Evolutionary conservation across 345 rosid species (phyloP).

Genomic region (Rubroshorea leprosula): DNA sequence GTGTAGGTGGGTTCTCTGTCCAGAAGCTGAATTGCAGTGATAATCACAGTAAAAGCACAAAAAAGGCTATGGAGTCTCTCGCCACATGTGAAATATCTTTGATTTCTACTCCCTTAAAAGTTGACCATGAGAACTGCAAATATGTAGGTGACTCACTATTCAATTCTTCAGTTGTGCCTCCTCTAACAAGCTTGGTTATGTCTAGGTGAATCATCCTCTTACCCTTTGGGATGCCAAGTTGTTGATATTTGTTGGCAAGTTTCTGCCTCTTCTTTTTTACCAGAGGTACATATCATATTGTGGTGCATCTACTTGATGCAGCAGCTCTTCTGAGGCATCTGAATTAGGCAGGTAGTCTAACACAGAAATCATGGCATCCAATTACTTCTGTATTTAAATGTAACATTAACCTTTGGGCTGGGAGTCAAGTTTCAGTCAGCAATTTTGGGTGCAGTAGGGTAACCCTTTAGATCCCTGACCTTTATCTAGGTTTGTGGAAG

Average conservation of each 20-base stretch:
- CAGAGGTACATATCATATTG: background rate
- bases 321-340: background rate
- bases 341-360: background rate
- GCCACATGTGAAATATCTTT: conserved; percentile 20
- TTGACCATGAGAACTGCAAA: conserved; percentile 65
- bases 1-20: conserved; percentile 25
- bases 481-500: background rate
- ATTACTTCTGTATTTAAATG: conserved; percentile 20
- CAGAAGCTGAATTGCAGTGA: conserved; percentile 20
- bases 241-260: conserved; percentile 3
- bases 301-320: conserved; percentile 18
- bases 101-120: conserved; percentile 30
- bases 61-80: conserved; percentile 10
- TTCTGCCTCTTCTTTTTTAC: conserved; percentile 21
- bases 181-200: conserved; percentile 57
- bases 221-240: conserved; percentile 8
- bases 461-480: conserved; percentile 26
- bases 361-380: conserved; percentile 21
- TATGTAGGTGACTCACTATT: conserved; percentile 43
- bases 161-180: conserved; percentile 39
- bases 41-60: conserved; percentile 1
- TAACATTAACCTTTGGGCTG: conserved; percentile 21
- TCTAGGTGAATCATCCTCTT: conserved; percentile 43
- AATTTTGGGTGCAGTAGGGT: conserved; percentile 43
- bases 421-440: conserved; percentile 22